phyloP scores from a whole-genome alignment of 2,329 filamentous ascomycete species.

The Penicillium digitatum region DNA sequence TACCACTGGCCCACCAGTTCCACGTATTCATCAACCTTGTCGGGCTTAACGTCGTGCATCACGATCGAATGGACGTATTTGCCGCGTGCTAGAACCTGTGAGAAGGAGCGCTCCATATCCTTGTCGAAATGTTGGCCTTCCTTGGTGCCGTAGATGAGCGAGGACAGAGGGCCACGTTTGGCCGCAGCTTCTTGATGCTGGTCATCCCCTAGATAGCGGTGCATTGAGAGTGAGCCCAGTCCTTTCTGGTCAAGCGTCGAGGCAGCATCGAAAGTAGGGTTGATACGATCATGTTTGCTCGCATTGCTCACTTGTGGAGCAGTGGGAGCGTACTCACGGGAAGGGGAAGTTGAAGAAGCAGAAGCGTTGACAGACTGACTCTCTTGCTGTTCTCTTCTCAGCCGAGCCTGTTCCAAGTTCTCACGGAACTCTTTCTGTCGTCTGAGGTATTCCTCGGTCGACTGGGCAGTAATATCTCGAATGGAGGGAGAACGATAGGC shows the following conservation, averaged over 20 bases:
- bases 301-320: conserved; percentile 47
- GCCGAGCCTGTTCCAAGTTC: conserved; percentile 70
- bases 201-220: conserved; percentile 53
- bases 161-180: conserved; percentile 72
- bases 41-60: conserved; percentile 90
- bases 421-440: conserved; percentile 86
- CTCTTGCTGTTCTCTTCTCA: conserved; percentile 74
- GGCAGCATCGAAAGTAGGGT: conserved; percentile 40
- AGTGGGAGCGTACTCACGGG: conserved; percentile 44
- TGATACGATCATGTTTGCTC: conserved; percentile 31
- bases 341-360: conserved; percentile 43
- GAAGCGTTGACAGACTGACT: conserved; percentile 63
- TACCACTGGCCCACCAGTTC: conserved; percentile 89
- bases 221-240: conserved; percentile 58
- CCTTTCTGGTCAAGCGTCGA: conserved; percentile 43
- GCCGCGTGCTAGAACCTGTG: conserved; percentile 85
- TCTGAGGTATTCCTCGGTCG: conserved; percentile 70
- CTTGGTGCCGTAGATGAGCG: conserved; percentile 93
- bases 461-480: conserved; percentile 73
- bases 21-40: conserved; percentile 92
- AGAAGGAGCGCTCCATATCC: conserved; percentile 94
- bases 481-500: conserved; percentile 65
- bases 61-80: conserved; percentile 99
- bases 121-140: conserved; percentile 91
- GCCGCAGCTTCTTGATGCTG: conserved; percentile 57